These are phyloP conservation scores for Sonneratia caseolaris DNA, from an alignment of 345 rosid genomes.

Conservation along the genomic window DNA sequence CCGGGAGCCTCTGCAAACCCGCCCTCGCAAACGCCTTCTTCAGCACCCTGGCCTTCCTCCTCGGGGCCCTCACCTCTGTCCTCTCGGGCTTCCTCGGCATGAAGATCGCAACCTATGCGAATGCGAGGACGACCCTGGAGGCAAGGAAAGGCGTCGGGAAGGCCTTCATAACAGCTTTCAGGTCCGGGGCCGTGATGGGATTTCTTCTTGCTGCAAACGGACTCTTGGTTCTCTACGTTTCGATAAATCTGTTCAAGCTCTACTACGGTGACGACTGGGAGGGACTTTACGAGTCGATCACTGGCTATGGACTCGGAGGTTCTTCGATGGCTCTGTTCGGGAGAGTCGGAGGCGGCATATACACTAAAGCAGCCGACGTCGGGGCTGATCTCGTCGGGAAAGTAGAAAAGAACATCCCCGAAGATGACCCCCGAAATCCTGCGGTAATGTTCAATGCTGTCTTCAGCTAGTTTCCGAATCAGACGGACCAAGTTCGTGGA, in stretches of 20 bases:
- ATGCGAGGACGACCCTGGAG: conserved; percentile 61
- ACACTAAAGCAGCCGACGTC: conserved; percentile 63
- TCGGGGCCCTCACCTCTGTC: conserved; percentile 54
- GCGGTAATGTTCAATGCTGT: conserved; percentile 23
- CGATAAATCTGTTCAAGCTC: conserved; percentile 45
- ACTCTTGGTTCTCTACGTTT: conserved; percentile 44
- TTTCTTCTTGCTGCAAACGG: conserved; percentile 69
- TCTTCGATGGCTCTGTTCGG: conserved; percentile 71
- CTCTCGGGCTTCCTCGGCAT: conserved; percentile 64
- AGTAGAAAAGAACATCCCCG: conserved; percentile 56
- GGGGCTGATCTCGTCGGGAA: conserved; percentile 67
- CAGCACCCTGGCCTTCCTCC: conserved; percentile 64
- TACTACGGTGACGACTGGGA: conserved; percentile 75
- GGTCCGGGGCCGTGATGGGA: conserved; percentile 66
- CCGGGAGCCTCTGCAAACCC: conserved; percentile 46
- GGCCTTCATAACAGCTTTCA: conserved; percentile 54
- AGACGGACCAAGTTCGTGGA: too few species aligned
- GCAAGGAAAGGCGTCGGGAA: conserved; percentile 58
- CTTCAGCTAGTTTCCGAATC: too few species aligned
- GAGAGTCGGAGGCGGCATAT: conserved; percentile 63
- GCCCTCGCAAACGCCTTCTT: conserved; percentile 54
- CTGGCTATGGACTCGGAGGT: conserved; percentile 62
- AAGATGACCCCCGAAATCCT: conserved; percentile 63
- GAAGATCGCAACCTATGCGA: conserved; percentile 66
- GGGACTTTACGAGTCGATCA: conserved; percentile 61